Evolutionary conservation across 2,329 filamentous ascomycete species (phyloP).

Genomic region (Waltergamsia citrina): DNA sequence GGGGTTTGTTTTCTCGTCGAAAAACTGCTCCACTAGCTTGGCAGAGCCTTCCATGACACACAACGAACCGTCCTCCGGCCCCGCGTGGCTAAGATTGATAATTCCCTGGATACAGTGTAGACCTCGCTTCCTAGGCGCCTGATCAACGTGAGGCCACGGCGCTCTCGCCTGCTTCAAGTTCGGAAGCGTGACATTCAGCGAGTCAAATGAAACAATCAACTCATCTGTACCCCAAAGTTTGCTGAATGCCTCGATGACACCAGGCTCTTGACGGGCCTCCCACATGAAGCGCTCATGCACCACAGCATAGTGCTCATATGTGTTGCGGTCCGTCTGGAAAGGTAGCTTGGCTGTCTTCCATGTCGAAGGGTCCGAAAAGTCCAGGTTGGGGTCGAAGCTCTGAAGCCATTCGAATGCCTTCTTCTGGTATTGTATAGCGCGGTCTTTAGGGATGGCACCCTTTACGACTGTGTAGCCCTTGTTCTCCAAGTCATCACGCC

Average conservation of each 20-base stretch:
- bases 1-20: conserved; percentile 5
- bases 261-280: conserved; percentile 25
- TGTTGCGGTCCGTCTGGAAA: conserved; percentile 18
- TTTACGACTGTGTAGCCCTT: conserved; percentile 37
- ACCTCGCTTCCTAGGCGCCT: conserved; percentile 14
- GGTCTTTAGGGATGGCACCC: conserved; percentile 28
- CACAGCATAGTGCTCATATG: conserved; percentile 17
- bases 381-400: conserved; percentile 11
- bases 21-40: conserved; percentile 9
- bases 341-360: conserved; percentile 25
- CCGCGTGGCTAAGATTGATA: conserved; percentile 12
- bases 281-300: conserved; percentile 30
- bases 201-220: conserved; percentile 34
- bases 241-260: conserved; percentile 26
- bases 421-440: conserved; percentile 22
- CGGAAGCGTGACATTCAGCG: conserved; percentile 28
- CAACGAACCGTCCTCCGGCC: conserved; percentile 9
- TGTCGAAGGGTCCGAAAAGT: conserved; percentile 18
- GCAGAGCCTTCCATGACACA: conserved; percentile 5
- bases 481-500: conserved; percentile 19
- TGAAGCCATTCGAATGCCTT: conserved; percentile 12
- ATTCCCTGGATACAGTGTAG: conserved; percentile 18
- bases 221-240: conserved; percentile 29
- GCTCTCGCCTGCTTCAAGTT: conserved; percentile 10
- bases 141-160: conserved; percentile 19